A percentile compares a stretch with the other conserved stretches of the same genome.
Evolutionary conservation across 257 asterid species (phyloP).

Genomic region (Nicotiana attenuata): DNA sequence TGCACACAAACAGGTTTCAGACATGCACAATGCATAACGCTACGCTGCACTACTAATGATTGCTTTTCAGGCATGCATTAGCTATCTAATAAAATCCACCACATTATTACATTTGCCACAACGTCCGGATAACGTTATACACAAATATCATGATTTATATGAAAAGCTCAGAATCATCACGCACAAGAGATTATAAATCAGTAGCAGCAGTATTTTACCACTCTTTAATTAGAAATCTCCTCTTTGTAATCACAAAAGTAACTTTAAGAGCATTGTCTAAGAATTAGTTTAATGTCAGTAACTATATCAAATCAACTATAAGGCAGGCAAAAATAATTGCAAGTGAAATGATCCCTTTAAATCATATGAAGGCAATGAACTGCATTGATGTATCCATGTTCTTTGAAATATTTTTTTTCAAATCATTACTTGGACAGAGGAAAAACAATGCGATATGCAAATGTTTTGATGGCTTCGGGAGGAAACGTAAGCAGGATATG

Average conservation of each 20-base stretch:
- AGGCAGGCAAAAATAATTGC: background rate
- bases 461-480: background rate
- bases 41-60: background rate
- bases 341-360: background rate
- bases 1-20: slow-evolving; percentile 22
- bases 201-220: background rate
- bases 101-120: background rate
- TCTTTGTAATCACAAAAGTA: background rate
- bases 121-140: background rate
- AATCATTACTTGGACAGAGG: background rate
- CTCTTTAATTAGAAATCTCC: background rate
- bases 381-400: background rate
- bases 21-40: background rate
- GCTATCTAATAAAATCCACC: background rate
- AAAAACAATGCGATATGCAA: background rate
- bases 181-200: background rate
- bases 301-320: background rate
- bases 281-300: background rate
- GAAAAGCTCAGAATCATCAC: background rate
- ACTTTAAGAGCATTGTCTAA: background rate
- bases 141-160: background rate
- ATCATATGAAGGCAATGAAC: background rate
- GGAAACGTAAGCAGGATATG: background rate
- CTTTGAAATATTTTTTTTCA: background rate
- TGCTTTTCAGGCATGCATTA: background rate